These are phyloP conservation scores for Sporothrix pallida DNA, from an alignment of 2,329 filamentous ascomycete genomes.

Conservation along the genomic window DNA sequence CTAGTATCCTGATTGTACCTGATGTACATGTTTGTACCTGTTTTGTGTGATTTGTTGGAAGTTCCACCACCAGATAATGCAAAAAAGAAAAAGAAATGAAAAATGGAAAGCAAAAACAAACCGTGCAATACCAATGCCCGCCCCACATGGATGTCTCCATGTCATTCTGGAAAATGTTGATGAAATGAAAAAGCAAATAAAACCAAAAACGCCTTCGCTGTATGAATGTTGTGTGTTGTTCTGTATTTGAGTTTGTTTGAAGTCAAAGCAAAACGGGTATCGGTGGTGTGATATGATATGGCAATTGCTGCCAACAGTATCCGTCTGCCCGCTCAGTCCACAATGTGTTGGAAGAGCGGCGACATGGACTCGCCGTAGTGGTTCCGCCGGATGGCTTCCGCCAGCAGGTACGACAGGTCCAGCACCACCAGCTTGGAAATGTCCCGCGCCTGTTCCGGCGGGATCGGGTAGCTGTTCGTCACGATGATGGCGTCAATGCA, in stretches of 20 bases:
- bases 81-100: slow-evolving; percentile 5
- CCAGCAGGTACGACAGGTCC: slow-evolving; percentile 83
- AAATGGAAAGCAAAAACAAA: slow-evolving; percentile 23
- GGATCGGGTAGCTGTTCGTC: slow-evolving; percentile 95
- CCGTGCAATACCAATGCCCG: slow-evolving; percentile 20
- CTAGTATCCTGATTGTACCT: slow-evolving; percentile 3
- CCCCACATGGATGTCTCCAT: background rate
- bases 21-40: background rate
- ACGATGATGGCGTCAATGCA: slow-evolving; percentile 94
- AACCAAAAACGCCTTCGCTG: slow-evolving; percentile 23
- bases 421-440: slow-evolving; percentile 86
- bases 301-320: background rate
- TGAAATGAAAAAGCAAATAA: background rate
- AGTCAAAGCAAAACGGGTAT: background rate
- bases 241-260: background rate
- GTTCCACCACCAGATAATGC: slow-evolving; percentile 7
- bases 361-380: slow-evolving; percentile 91
- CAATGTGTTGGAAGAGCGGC: slow-evolving; percentile 70
- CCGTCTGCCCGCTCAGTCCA: slow-evolving; percentile 49
- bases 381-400: slow-evolving; percentile 93
- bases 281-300: background rate
- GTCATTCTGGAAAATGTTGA: background rate
- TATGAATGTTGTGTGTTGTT: slow-evolving; percentile 25
- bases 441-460: slow-evolving; percentile 70
- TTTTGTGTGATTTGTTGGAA: background rate